Percentiles rank a stretch among this genome's conserved stretches.
phyloP scores from a whole-genome alignment of 2,329 filamentous ascomycete species.

The Cytospora paraplurivora region DNA sequence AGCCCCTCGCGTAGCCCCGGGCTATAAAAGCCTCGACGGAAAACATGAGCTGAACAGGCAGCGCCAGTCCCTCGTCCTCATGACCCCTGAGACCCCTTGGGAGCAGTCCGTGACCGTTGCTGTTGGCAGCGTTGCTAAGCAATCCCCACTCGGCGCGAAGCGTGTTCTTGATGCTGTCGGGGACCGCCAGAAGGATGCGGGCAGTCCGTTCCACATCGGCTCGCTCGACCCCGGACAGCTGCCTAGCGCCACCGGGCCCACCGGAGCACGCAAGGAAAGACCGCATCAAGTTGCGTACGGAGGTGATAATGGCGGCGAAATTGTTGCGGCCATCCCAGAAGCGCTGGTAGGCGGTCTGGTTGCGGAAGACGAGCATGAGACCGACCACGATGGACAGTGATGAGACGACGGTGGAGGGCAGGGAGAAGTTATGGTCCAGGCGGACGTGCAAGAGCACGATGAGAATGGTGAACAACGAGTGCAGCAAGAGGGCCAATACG shows the following conservation, averaged over 20 bases:
- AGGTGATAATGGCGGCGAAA: constrained; percentile 14
- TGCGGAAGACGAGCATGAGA: constrained; percentile 23
- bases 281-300: constrained; percentile 11
- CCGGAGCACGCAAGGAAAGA: constrained; percentile 19
- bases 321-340: constrained; percentile 24
- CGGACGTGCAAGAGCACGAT: constrained; percentile 17
- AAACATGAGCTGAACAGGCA: constrained; percentile 17
- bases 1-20: constrained; percentile 10
- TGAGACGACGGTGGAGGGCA: constrained; percentile 16
- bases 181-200: constrained; percentile 15
- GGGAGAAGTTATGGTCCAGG: constrained; percentile 15
- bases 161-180: constrained; percentile 20
- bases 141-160: constrained; percentile 19
- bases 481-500: neutral
- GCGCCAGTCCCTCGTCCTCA: constrained; percentile 15
- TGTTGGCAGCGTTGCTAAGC: constrained; percentile 1
- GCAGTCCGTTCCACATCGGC: constrained; percentile 19
- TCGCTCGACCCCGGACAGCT: neutral
- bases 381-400: constrained; percentile 21
- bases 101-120: constrained; percentile 12
- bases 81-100: constrained; percentile 3
- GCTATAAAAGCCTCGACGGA: constrained; percentile 18
- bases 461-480: constrained; percentile 10
- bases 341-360: constrained; percentile 22
- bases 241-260: neutral